phyloP scores from a whole-genome alignment of 306 rosid species.

The Quercus gilva region DNA sequence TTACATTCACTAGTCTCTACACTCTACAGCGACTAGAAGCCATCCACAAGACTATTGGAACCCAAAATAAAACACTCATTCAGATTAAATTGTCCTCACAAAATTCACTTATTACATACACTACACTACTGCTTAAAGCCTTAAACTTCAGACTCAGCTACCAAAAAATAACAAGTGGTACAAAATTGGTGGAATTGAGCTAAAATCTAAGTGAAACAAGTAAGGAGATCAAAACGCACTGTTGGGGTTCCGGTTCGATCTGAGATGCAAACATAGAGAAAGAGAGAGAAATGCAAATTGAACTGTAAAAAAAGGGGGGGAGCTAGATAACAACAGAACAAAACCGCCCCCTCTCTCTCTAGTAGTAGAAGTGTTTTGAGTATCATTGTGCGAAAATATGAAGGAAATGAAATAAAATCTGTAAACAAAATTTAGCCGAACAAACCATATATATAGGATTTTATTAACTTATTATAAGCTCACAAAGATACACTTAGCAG shows the following conservation, averaged over 20 bases:
- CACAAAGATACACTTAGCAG: too few relatives aligned
- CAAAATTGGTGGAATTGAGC: background rate
- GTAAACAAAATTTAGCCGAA: too few relatives aligned
- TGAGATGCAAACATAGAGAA: conserved; percentile 24
- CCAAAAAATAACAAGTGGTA: background rate
- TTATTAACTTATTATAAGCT: too few relatives aligned
- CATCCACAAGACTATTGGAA: too few relatives aligned
- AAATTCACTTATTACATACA: background rate
- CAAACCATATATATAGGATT: too few relatives aligned
- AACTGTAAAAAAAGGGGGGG: conserved; percentile 6
- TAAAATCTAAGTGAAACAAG: conserved; percentile 13
- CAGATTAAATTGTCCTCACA: background rate
- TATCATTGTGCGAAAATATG: too few relatives aligned
- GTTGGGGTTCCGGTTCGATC: conserved; percentile 47
- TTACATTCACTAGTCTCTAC: too few relatives aligned
- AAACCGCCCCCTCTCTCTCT: conserved; percentile 1
- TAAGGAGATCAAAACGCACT: conserved; percentile 23
- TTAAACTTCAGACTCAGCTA: conserved; percentile 10
- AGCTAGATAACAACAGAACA: conserved; percentile 13
- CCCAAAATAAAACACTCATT: too few relatives aligned
- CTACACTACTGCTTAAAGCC: too few relatives aligned
- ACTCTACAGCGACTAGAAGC: too few relatives aligned
- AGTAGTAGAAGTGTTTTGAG: too few relatives aligned
- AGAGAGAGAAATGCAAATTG: conserved; percentile 44
- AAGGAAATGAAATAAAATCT: too few relatives aligned